Percentiles rank a stretch among this genome's conserved stretches.
phyloP scores from a whole-genome alignment of 2,329 filamentous ascomycete species.

The Exophiala lecanii-corni region DNA sequence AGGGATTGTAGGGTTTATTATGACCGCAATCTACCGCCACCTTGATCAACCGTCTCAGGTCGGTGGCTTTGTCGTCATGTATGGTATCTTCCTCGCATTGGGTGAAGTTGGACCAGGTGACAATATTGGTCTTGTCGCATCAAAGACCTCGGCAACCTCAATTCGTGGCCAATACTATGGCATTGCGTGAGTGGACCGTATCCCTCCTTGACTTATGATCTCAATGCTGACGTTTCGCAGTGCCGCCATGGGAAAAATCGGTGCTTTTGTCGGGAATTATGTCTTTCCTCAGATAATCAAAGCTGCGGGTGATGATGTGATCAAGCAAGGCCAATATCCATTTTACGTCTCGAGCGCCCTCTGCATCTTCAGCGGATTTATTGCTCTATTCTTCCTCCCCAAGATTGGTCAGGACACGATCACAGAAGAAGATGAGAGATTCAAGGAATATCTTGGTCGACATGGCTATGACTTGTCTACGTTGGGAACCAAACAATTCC shows the following conservation, averaged over 20 bases:
- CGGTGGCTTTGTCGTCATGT: constrained; percentile 72
- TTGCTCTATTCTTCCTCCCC: constrained; percentile 66
- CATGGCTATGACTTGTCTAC: constrained; percentile 71
- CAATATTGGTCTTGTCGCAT: constrained; percentile 82
- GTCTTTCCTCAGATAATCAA: constrained; percentile 67
- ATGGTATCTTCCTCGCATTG: constrained; percentile 70
- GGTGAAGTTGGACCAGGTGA: constrained; percentile 83
- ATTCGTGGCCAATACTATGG: constrained; percentile 73
- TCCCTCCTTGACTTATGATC: not conserved
- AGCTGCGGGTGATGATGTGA: constrained; percentile 50
- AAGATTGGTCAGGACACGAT: constrained; percentile 76
- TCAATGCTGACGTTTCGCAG: constrained; percentile 24
- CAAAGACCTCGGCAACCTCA: constrained; percentile 82
- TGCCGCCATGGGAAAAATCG: constrained; percentile 44
- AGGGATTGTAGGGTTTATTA: constrained; percentile 77
- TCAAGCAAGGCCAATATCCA: constrained; percentile 70
- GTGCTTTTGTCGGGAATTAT: constrained; percentile 78
- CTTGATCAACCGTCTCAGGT: constrained; percentile 65
- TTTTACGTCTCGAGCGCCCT: constrained; percentile 80
- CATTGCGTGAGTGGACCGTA: constrained; percentile 35
- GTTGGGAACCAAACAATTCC: constrained; percentile 42
- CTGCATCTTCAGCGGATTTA: constrained; percentile 67
- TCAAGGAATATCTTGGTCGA: constrained; percentile 66
- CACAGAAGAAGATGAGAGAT: constrained; percentile 67
- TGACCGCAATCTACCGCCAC: constrained; percentile 71